Conservation (phyloP, 1,284 basidiomycete species). For the Coniophora puteana region DNA sequence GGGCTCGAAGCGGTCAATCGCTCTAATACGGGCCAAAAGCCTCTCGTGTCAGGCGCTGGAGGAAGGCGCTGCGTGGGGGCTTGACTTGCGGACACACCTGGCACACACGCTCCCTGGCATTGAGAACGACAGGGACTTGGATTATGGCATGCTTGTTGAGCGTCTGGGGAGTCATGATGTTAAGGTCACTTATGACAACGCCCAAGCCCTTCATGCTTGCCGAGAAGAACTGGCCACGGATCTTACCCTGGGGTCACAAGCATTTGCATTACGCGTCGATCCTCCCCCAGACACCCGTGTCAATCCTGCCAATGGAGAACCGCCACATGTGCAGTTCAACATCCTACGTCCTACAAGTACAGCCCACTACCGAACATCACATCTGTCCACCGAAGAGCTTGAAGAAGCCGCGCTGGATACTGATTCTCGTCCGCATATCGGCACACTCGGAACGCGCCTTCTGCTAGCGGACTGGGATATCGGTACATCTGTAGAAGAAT, state of each 20-base stretch:
- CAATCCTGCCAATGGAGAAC: too few species aligned
- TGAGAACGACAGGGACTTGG: too few species aligned
- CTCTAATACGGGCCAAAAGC: too few species aligned
- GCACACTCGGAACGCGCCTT: constrained; percentile 50
- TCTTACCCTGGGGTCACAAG: constrained; percentile 51
- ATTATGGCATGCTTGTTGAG: too few species aligned
- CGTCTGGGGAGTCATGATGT: too few species aligned
- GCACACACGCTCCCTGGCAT: too few species aligned
- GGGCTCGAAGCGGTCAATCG: too few species aligned
- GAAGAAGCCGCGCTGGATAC: constrained; percentile 18
- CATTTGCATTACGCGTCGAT: constrained; percentile 49
- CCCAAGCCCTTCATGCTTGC: too few species aligned
- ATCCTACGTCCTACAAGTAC: constrained; percentile 46
- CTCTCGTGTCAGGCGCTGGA: too few species aligned
- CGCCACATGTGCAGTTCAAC: constrained; percentile 54
- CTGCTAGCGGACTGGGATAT: constrained; percentile 66
- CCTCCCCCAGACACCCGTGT: constrained; percentile 35
- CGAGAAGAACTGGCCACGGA: constrained; percentile 62
- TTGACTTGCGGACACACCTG: too few species aligned
- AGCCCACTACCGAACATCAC: constrained; percentile 32
- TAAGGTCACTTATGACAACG: too few species aligned
- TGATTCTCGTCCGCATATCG: constrained; percentile 31
- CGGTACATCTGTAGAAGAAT: constrained; percentile 47
- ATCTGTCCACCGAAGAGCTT: constrained; percentile 5
- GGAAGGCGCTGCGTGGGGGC: too few species aligned